These are phyloP conservation scores for Teunomyces cretensis DNA, from an alignment of 805 yeast genomes.

Conservation along the genomic window DNA sequence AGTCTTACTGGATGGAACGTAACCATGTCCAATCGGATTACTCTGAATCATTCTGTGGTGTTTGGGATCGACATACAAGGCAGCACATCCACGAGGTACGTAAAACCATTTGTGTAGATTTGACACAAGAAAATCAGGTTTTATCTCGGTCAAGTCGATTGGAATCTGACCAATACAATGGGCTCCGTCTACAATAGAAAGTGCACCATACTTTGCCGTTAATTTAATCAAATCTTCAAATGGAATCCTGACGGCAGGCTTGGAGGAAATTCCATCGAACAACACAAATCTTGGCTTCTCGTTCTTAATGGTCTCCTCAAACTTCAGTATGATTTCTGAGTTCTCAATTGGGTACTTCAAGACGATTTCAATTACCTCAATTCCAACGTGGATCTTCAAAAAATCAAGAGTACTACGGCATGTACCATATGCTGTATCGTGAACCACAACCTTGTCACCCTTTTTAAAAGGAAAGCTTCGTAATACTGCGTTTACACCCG, in stretches of 20 bases:
- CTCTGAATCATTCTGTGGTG: constrained; percentile 54
- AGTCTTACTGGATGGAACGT: constrained; percentile 30
- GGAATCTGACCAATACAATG: constrained; percentile 61
- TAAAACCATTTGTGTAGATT: constrained; percentile 72
- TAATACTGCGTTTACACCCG: constrained; percentile 56
- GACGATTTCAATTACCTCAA: constrained; percentile 19
- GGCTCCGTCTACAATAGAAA: constrained; percentile 71
- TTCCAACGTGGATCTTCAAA: constrained; percentile 27
- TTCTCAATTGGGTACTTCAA: constrained; percentile 15
- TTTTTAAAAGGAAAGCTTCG: constrained; percentile 50
- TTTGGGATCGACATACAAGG: constrained; percentile 54
- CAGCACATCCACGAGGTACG: constrained; percentile 57
- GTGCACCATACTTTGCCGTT: constrained; percentile 45
- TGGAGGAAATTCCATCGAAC: constrained; percentile 58
- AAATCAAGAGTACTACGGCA: constrained; percentile 52
- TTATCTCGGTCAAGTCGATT: constrained; percentile 36
- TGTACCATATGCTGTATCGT: constrained; percentile 53
- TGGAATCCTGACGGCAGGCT: constrained; percentile 65
- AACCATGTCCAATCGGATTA: constrained; percentile 55
- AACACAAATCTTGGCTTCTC: constrained; percentile 42
- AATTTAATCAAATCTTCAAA: constrained; percentile 45
- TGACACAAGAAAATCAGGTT: constrained; percentile 61
- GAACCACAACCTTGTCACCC: constrained; percentile 52
- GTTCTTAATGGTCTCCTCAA: constrained; percentile 18
- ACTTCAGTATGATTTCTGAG: constrained; percentile 21